A percentile compares a stretch with the other conserved stretches of the same genome.
These are phyloP conservation scores for Tulasnella sp. DNA, from an alignment of 768 basidiomycete species.

Conservation along the genomic window DNA sequence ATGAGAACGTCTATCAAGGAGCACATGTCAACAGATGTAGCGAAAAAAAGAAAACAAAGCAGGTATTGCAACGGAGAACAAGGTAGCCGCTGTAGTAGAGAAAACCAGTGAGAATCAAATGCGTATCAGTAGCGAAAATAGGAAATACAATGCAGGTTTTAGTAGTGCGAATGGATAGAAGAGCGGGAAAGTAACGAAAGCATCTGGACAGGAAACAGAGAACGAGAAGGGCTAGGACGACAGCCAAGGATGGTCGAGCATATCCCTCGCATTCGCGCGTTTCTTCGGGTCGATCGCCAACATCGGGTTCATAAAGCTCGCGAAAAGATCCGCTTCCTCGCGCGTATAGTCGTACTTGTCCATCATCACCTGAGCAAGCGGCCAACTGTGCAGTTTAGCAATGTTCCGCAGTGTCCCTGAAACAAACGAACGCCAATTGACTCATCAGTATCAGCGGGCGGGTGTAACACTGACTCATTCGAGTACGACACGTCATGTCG, in stretches of 20 bases:
- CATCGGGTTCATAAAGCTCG: constrained; percentile 67
- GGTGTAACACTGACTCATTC: neutral
- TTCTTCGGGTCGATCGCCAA: constrained; percentile 55
- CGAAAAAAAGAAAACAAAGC: no score
- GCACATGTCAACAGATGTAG: no score
- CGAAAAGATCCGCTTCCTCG: constrained; percentile 46
- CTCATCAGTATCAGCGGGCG: neutral
- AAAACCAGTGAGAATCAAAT: no score
- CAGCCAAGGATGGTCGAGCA: constrained; percentile 71
- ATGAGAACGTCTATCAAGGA: no score
- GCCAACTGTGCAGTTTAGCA: constrained; percentile 65
- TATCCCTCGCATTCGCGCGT: constrained; percentile 59
- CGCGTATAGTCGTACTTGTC: constrained; percentile 77
- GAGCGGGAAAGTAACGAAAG: neutral
- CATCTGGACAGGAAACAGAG: neutral
- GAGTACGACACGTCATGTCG: neutral
- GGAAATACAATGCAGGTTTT: no score
- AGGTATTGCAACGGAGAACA: no score
- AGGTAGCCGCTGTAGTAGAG: no score
- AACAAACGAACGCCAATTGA: neutral
- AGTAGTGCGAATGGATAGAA: no score
- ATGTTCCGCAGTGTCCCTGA: constrained; percentile 64
- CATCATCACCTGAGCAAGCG: constrained; percentile 69
- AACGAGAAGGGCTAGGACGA: constrained; percentile 18
- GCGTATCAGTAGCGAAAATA: no score